These are phyloP conservation scores for Podaxis rugospora DNA, from an alignment of 768 basidiomycete genomes.

Conservation along the genomic window DNA sequence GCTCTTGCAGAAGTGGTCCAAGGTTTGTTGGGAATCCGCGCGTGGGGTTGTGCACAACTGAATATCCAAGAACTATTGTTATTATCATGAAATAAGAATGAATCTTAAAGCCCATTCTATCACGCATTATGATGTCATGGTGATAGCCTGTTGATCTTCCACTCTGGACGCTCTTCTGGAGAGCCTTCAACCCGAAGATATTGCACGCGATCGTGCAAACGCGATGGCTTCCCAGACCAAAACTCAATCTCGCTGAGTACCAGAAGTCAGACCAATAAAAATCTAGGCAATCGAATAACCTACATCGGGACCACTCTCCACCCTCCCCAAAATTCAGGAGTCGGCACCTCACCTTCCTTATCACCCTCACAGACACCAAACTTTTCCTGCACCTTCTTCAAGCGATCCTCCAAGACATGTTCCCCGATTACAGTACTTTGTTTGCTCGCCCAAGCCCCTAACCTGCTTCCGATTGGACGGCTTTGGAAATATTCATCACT, in stretches of 20 bases:
- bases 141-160: slow-evolving; percentile 78
- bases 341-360: slow-evolving; percentile 51
- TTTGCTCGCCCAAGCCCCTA: slow-evolving; percentile 92
- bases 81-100: slow-evolving; percentile 6
- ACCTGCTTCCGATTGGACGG: slow-evolving; percentile 76
- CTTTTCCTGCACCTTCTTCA: slow-evolving; percentile 52
- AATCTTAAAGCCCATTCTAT: background rate
- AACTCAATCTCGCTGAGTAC: slow-evolving; percentile 85
- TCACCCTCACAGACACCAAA: slow-evolving; percentile 45
- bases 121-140: slow-evolving; percentile 30
- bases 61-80: background rate
- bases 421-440: slow-evolving; percentile 82
- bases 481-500: slow-evolving; percentile 79
- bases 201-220: slow-evolving; percentile 86
- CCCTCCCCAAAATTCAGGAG: slow-evolving; percentile 95
- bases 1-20: slow-evolving; percentile 38
- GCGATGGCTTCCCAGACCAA: slow-evolving; percentile 95
- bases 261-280: slow-evolving; percentile 11
- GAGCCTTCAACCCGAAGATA: slow-evolving; percentile 56
- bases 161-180: slow-evolving; percentile 46
- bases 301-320: slow-evolving; percentile 92
- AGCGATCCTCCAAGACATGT: slow-evolving; percentile 56
- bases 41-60: slow-evolving; percentile 24
- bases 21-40: slow-evolving; percentile 37
- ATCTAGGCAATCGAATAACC: slow-evolving; percentile 22